A percentile compares a stretch with the other conserved stretches of the same genome.
phyloP scores from a whole-genome alignment of 192 early-diverging fungal species.

The Phycomyces nitens region DNA sequence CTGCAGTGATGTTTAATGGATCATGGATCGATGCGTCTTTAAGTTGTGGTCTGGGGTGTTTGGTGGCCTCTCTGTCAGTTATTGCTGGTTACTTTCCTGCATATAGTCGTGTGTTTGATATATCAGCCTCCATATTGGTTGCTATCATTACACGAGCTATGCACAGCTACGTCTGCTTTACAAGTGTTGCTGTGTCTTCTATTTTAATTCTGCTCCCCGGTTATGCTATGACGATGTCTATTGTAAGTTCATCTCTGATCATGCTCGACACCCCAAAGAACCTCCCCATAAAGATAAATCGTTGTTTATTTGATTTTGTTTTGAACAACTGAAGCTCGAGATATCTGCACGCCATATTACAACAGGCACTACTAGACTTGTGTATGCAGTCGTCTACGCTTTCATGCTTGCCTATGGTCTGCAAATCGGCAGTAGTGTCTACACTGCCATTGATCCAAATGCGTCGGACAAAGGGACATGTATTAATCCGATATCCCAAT shows the following conservation, averaged over 20 bases:
- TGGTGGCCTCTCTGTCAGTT: constrained; percentile 58
- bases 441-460: constrained; percentile 23
- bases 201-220: constrained; percentile 69
- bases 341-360: constrained; percentile 83
- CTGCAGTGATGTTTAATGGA: constrained; percentile 59
- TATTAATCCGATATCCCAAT: constrained; percentile 16
- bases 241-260: constrained; percentile 39
- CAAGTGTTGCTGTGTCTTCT: constrained; percentile 32
- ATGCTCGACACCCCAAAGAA: background rate
- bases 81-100: constrained; percentile 55
- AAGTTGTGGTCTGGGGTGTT: constrained; percentile 49
- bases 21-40: constrained; percentile 52
- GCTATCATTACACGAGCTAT: constrained; percentile 28
- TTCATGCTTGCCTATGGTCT: constrained; percentile 77
- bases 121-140: constrained; percentile 32
- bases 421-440: constrained; percentile 36
- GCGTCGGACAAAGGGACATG: constrained; percentile 19
- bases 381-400: constrained; percentile 58
- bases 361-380: constrained; percentile 59
- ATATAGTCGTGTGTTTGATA: constrained; percentile 66
- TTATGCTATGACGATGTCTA: constrained; percentile 73
- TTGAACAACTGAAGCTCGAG: constrained; percentile 55
- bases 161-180: constrained; percentile 28
- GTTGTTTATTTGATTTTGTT: background rate
- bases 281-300: too few species aligned